These are phyloP conservation scores for Mucor irregularis DNA, from an alignment of 371 early-diverging fungal genomes.

Conservation along the genomic window DNA sequence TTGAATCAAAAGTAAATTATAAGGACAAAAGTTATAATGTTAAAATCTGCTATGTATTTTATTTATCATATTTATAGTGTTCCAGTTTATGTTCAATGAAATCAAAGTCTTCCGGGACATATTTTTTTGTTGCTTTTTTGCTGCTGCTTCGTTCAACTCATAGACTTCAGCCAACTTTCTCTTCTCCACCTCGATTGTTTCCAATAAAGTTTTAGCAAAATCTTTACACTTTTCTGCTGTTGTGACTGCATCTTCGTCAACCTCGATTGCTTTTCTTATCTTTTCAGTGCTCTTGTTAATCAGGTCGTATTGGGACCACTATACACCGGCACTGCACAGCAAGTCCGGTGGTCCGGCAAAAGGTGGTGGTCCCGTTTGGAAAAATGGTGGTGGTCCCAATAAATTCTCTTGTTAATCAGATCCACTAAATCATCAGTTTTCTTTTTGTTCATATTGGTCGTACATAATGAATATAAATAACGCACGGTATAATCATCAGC, in stretches of 20 bases:
- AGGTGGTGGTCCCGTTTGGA: no score
- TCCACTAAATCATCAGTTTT: constrained; percentile 5
- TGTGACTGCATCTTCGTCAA: constrained; percentile 20
- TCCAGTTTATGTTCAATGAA: no score
- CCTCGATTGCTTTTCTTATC: constrained; percentile 17
- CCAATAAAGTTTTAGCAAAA: constrained; percentile 16
- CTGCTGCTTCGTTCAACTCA: constrained; percentile 3
- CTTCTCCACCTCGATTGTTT: constrained; percentile 14
- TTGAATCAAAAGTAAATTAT: no score
- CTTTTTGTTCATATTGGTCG: constrained; percentile 19
- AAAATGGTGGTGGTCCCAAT: no score
- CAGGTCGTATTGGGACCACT: no score
- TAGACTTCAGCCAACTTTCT: constrained; percentile 15
- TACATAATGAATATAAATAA: constrained; percentile 18
- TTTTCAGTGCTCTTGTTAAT: constrained; percentile 17
- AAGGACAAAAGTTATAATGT: no score
- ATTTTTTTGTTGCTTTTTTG: constrained; percentile 2
- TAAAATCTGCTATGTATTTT: no score
- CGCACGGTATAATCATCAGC: constrained; percentile 14
- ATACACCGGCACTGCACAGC: no score
- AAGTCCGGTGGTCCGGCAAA: no score
- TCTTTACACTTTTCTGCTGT: constrained; percentile 19
- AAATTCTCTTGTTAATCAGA: constrained; percentile 14
- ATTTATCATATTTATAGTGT: no score
- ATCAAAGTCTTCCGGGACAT: no score